Evolutionary conservation across 2,329 filamentous ascomycete genomes (phyloP), one percentile per base, ranked within the genome.

Genomic region (Sporothrix euskadiensis): DNA sequence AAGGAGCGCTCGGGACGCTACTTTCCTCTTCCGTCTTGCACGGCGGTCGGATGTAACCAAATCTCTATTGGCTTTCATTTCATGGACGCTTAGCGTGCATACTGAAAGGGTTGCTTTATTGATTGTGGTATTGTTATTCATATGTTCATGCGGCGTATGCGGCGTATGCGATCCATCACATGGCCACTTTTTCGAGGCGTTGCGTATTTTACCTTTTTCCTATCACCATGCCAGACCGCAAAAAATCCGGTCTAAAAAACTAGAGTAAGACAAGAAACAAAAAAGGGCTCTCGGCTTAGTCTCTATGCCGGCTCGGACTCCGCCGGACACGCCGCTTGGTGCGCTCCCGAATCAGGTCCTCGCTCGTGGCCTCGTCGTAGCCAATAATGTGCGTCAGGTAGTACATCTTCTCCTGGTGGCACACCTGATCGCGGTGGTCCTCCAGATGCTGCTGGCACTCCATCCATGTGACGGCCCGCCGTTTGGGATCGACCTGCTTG

Each of bases 381-480:
- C 87, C 87, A 75, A 88, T 86, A 10, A 85, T 80, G 49, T 83
- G 80, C 44, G 82, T 85, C 39, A 89, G 80, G 77, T 88, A 89
- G 69, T 82, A 80, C 69, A 88, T 79, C 76, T 87, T 95, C 77
- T 94, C 92, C 78, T 92, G 90, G 70, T 85, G 87, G 61, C 89
- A 88, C 80, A 94, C 87, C 79, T 87, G 86, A 79, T 87, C 86
- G 82, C 90, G 91, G 79, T 94, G 87, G 75, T 88, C 87, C 78
- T 92, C 89, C 81, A 97, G 95, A 75, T 89, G 87, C 76, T 91
- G 86, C 81, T 93, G 90, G 79, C 92, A 93, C 78, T 89, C 87
- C 78, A 92, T 91, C 90, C 91, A 93, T 19, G 88, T 88, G 39
- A 84, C 81, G 0, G 88, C 88, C 75, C 93, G 88, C 79, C 88